phyloP scores from a whole-genome alignment of 495 filamentous ascomycete genomes.

The Trichocladium uniseriatum region DNA sequence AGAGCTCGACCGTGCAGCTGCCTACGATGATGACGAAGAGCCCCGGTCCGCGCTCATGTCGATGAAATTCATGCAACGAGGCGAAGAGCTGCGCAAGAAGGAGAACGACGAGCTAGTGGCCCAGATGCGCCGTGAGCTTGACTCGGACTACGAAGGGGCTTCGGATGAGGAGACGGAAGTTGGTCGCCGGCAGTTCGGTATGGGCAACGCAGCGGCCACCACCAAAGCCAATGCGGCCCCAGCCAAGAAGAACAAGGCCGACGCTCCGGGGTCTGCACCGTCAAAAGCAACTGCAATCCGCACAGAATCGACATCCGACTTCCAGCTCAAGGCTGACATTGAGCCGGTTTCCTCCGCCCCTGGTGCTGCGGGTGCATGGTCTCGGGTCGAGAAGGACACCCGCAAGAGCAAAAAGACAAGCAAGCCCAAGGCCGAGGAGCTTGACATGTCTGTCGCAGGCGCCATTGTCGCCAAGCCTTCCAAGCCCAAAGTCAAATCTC shows the following conservation, averaged over 20 bases:
- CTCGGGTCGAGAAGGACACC: constrained; percentile 19
- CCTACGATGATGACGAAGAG: constrained; percentile 28
- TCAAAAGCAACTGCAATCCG: background rate
- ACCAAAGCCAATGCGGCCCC: constrained; percentile 6
- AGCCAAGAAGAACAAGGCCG: constrained; percentile 8
- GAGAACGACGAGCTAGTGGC: constrained; percentile 76
- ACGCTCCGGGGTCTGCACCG: background rate
- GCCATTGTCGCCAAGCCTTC: constrained; percentile 22
- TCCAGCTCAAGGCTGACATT: background rate
- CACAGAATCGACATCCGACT: background rate
- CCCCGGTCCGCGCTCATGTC: constrained; percentile 45
- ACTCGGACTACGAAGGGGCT: constrained; percentile 37
- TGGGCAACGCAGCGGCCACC: constrained; percentile 23
- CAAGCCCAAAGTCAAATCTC: constrained; percentile 17
- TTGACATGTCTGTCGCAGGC: constrained; percentile 34
- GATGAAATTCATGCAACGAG: constrained; percentile 90
- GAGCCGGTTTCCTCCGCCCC: background rate
- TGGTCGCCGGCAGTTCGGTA: constrained; percentile 59
- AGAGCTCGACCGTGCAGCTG: constrained; percentile 45
- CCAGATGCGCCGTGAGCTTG: constrained; percentile 63
- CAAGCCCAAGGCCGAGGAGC: constrained; percentile 22
- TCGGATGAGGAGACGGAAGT: constrained; percentile 50
- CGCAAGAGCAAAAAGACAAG: constrained; percentile 26
- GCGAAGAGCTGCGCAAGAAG: constrained; percentile 64
- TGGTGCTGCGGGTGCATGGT: constrained; percentile 29